Base-by-base conservation (phyloP, 345 rosid species). In the Citrus mangshanensis region DNA sequence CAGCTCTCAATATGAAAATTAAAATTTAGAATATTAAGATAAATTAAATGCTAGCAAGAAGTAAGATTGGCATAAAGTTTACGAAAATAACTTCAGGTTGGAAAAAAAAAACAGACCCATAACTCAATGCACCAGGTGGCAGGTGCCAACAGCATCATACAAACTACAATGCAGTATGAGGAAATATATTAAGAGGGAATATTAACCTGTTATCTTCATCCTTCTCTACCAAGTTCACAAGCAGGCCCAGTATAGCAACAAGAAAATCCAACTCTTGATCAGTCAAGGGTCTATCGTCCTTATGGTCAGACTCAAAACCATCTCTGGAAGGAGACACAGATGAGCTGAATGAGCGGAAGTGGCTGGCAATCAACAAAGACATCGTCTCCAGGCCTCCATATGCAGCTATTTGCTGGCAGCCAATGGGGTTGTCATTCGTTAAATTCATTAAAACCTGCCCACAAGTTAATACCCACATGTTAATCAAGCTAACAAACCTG, bases 241-340 rank as follows among this genome's bases (percentile, higher is more conserved):
- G 91, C 78, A 95, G 83, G 38, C 99, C 99, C 84, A 95, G 81
- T 79, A 95, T 91, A 62, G 98, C 98, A 82, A 95, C 98, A 77
- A 94, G 99, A 82, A 95, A 89, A 87, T 95, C 99, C 80, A 92
- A 80, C 84, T 95, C 98, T 77, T 92, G 97, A 77, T 95, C 99
- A 54, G 90, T 86, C 64, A 94, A 90, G 77, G 86, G 93, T 77
- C 61, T 82, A 64, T 87, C 91, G 32, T 84, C 89, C 79, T 73
- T 82, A 73, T 68, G 69, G 40, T 78, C 77, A 27, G 79, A 70
- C 64, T 81, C 88, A 27, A 78, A 40, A 22, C 51, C 56, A 79
- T 76, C 82, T 76, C 82, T 73, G 77, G 67, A 70, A 65, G 74
- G 79, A 55, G 89, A 82, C 22, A 82, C 76, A 51, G 90, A 87